These are phyloP conservation scores for Talaromyces amestolkiae DNA, from an alignment of 2,329 filamentous ascomycete genomes.

Conservation along the genomic window DNA sequence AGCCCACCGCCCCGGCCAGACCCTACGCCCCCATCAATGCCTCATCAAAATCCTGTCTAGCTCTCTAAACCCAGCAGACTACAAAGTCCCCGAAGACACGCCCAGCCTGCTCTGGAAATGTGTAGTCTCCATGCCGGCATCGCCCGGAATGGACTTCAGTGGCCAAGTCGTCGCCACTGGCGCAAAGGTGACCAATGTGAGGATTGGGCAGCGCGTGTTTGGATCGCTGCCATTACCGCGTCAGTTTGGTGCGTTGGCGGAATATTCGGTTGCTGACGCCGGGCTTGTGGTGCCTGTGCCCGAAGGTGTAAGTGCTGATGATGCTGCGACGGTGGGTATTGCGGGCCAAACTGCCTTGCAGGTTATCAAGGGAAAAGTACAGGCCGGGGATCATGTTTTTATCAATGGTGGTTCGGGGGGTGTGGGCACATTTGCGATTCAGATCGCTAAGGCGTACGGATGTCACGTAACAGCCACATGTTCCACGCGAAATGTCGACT, in stretches of 20 bases:
- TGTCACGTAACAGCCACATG: constrained; percentile 60
- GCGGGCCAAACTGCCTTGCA: constrained; percentile 52
- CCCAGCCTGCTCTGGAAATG: constrained; percentile 42
- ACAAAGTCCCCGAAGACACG: constrained; percentile 58
- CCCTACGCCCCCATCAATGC: constrained; percentile 46
- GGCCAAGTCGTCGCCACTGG: constrained; percentile 45
- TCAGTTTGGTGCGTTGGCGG: constrained; percentile 44
- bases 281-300: constrained; percentile 43
- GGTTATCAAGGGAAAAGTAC: constrained; percentile 47
- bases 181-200: constrained; percentile 22
- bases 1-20: constrained; percentile 41
- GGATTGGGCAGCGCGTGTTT: constrained; percentile 47
- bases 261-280: constrained; percentile 42
- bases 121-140: constrained; percentile 43
- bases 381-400: constrained; percentile 57
- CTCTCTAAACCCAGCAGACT: constrained; percentile 62
- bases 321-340: constrained; percentile 46
- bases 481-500: constrained; percentile 55
- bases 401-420: constrained; percentile 66
- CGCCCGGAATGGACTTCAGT: constrained; percentile 53
- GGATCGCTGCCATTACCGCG: constrained; percentile 36
- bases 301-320: constrained; percentile 40
- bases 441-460: constrained; percentile 61
- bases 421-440: constrained; percentile 59
- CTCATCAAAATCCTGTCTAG: constrained; percentile 56